Conservation (phyloP, 257 asterid genomes). For the Nemophila menziesii region DNA sequence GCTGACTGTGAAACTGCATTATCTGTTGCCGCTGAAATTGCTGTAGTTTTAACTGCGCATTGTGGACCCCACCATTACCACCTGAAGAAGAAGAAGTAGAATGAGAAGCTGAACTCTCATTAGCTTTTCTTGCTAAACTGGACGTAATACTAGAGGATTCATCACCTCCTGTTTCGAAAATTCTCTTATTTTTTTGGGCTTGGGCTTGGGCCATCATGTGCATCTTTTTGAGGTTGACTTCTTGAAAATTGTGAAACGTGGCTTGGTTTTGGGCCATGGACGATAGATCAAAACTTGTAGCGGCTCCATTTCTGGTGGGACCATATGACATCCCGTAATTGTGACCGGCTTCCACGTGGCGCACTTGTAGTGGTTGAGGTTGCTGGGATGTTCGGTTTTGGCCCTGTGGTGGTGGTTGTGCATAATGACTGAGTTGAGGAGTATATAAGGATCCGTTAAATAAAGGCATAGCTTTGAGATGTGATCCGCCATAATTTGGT, state of each 20-base stretch:
- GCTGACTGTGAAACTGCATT: too few relatives aligned
- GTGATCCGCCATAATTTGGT: conserved; percentile 64
- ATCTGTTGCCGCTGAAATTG: too few relatives aligned
- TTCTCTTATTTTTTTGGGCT: conserved; percentile 43
- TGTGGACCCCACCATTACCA: too few relatives aligned
- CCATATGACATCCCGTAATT: conserved; percentile 81
- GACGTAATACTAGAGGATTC: too few relatives aligned
- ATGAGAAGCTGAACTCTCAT: too few relatives aligned
- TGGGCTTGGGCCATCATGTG: conserved; percentile 57
- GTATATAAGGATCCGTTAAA: conserved; percentile 81
- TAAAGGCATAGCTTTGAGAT: conserved; percentile 70
- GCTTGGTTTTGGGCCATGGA: conserved; percentile 72
- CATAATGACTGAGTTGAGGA: conserved; percentile 71
- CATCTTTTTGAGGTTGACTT: conserved; percentile 50
- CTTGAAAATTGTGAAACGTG: conserved; percentile 52
- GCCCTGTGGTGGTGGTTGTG: too few relatives aligned
- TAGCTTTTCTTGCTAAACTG: too few relatives aligned
- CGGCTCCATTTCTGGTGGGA: conserved; percentile 45
- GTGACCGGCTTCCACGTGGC: conserved; percentile 44
- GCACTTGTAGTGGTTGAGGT: conserved; percentile 31
- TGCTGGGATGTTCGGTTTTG: conserved; percentile 42
- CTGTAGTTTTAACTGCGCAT: too few relatives aligned
- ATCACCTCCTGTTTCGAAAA: too few relatives aligned
- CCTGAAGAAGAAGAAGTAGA: too few relatives aligned
- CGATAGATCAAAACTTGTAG: conserved; percentile 40